A percentile compares a stretch with the other conserved stretches of the same genome.
Evolutionary conservation across 371 early-diverging fungal genomes (phyloP).

Genomic region (Apophysomyces elegans): DNA sequence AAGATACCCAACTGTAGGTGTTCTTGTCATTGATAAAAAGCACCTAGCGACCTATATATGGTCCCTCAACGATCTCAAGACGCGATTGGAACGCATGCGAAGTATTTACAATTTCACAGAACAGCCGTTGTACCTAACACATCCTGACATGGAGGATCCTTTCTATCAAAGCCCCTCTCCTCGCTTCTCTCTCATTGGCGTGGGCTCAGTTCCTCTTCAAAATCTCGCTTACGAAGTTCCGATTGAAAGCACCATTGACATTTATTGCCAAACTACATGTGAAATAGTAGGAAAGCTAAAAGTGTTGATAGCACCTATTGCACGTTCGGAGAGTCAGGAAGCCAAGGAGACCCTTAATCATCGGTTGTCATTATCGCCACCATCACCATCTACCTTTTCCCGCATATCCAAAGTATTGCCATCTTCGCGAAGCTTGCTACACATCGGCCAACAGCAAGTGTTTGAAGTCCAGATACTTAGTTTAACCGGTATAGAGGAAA

Average conservation of each 20-base stretch:
- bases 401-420: neutral
- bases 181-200: constrained; percentile 71
- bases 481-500: constrained; percentile 68
- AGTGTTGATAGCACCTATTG: constrained; percentile 56
- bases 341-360: constrained; percentile 17
- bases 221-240: constrained; percentile 55
- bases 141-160: constrained; percentile 76
- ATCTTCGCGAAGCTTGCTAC: constrained; percentile 11
- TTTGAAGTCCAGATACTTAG: constrained; percentile 78
- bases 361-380: too few relatives aligned
- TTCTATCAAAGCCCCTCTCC: constrained; percentile 69
- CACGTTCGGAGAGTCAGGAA: constrained; percentile 32
- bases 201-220: constrained; percentile 58
- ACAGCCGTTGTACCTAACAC: constrained; percentile 68
- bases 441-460: constrained; percentile 61
- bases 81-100: constrained; percentile 76
- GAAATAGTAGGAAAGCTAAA: constrained; percentile 53
- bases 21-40: constrained; percentile 73
- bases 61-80: constrained; percentile 71
- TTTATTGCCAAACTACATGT: constrained; percentile 65
- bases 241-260: constrained; percentile 58
- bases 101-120: constrained; percentile 74
- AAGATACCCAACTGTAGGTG: constrained; percentile 62
- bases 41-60: constrained; percentile 76
- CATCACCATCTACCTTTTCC: neutral